Conservation (phyloP, 306 rosid genomes). For the Glycine tomentella region DNA sequence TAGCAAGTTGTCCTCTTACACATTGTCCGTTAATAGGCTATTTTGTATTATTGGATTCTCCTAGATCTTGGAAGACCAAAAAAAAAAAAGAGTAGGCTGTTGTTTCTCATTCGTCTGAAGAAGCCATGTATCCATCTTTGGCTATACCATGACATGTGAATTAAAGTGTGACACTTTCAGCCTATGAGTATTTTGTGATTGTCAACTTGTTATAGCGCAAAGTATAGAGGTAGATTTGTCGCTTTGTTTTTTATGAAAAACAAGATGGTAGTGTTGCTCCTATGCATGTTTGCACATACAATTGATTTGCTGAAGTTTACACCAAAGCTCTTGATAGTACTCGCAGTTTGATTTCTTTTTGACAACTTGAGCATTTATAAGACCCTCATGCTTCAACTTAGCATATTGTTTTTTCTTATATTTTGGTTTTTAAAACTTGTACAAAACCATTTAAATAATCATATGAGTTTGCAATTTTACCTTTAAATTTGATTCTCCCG, state of each 20-base stretch:
- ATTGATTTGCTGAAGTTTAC: neutral
- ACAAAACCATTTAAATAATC: too few species aligned
- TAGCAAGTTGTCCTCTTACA: neutral
- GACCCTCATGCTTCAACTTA: neutral
- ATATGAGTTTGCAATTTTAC: too few species aligned
- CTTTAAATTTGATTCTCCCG: too few species aligned
- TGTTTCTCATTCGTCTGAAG: neutral
- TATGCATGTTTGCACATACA: too few species aligned
- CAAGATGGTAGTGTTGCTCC: neutral
- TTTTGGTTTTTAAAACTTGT: neutral
- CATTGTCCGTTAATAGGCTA: neutral
- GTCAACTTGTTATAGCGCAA: neutral
- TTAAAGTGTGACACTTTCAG: neutral
- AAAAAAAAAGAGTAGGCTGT: neutral
- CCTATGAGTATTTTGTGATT: neutral
- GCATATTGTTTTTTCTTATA: neutral
- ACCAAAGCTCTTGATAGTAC: neutral
- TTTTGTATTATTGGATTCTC: neutral
- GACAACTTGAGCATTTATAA: neutral
- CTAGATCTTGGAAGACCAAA: neutral
- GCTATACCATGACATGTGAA: neutral
- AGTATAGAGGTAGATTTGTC: too few species aligned
- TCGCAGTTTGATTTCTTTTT: too few species aligned
- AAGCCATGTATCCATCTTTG: neutral
- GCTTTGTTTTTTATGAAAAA: neutral